A percentile compares a stretch with the other conserved stretches of the same genome.
phyloP scores from a whole-genome alignment of 2,329 filamentous ascomycete species.

The Xylaria sp. region DNA sequence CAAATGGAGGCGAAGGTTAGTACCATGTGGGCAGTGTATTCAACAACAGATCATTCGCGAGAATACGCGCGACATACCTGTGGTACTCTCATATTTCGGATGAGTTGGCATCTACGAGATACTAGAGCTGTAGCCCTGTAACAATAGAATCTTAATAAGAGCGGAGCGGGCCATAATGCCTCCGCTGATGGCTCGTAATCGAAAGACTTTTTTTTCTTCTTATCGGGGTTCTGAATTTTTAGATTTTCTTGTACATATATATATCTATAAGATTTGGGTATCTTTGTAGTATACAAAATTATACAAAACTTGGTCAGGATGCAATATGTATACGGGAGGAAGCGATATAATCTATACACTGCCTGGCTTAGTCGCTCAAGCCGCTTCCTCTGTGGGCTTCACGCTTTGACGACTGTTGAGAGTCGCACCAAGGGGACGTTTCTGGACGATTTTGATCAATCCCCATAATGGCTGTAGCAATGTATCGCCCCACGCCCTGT shows the following conservation, averaged over 20 bases:
- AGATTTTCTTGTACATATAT: constrained; percentile 1
- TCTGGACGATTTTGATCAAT: constrained; percentile 45
- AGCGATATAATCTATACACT: not conserved
- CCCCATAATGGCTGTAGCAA: constrained; percentile 49
- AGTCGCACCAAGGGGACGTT: constrained; percentile 31
- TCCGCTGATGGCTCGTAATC: constrained; percentile 3
- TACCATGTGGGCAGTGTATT: constrained; percentile 4
- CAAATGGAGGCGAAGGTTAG: constrained; percentile 27
- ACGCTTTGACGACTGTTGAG: constrained; percentile 1
- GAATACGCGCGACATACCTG: constrained; percentile 1
- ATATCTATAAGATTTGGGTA: constrained; percentile 6
- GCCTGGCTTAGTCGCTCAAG: not conserved
- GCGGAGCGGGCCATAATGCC: constrained; percentile 23
- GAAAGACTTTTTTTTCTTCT: constrained; percentile 7
- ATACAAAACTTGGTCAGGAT: constrained; percentile 7
- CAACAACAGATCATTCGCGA: constrained; percentile 1
- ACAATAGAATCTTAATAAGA: constrained; percentile 39
- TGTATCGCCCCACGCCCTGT: constrained; percentile 53
- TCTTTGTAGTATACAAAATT: constrained; percentile 13
- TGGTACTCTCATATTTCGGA: constrained; percentile 19
- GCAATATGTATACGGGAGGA: not conserved
- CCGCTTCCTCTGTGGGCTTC: not conserved
- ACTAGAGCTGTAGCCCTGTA: constrained; percentile 35
- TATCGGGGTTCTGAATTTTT: not conserved
- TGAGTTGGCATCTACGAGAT: constrained; percentile 19